Conservation (phyloP, 1,284 basidiomycete genomes). For the Rhodotorula sp. region DNA sequence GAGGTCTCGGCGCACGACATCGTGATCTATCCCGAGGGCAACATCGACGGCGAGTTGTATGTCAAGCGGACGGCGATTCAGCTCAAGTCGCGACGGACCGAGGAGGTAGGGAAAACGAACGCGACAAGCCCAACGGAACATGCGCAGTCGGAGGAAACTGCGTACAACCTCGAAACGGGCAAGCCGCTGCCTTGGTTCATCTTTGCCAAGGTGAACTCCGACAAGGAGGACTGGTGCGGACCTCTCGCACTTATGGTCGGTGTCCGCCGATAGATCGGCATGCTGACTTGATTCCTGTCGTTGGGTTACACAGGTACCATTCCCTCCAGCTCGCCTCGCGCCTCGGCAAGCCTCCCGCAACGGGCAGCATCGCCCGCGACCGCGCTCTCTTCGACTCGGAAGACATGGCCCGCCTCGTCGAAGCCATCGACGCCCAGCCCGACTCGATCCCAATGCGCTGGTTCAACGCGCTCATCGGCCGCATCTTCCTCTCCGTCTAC, state of each 20-base stretch:
- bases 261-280: too few relatives aligned
- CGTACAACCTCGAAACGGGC: slow-evolving; percentile 34
- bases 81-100: slow-evolving; percentile 71
- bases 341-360: slow-evolving; percentile 47
- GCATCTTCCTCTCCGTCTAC: slow-evolving; percentile 89
- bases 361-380: slow-evolving; percentile 38
- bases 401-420: slow-evolving; percentile 81
- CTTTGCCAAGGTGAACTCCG: slow-evolving; percentile 75
- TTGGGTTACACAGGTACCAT: slow-evolving; percentile 57
- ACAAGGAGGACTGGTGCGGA: slow-evolving; percentile 74
- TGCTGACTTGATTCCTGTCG: background rate
- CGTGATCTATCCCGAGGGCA: slow-evolving; percentile 65
- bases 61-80: slow-evolving; percentile 82
- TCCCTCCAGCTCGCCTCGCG: slow-evolving; percentile 72
- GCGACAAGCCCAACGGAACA: slow-evolving; percentile 51
- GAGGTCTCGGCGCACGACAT: slow-evolving; percentile 71
- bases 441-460: slow-evolving; percentile 95
- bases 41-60: slow-evolving; percentile 79
- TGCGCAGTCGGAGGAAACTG: slow-evolving; percentile 50
- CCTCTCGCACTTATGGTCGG: too few relatives aligned
- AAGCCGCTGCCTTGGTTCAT: slow-evolving; percentile 73
- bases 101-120: slow-evolving; percentile 57
- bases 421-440: slow-evolving; percentile 82
- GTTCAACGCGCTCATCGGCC: slow-evolving; percentile 90
- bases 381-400: slow-evolving; percentile 64